Evolutionary conservation across 2,329 filamentous ascomycete species (phyloP).

Genomic region (Penicillium sp.): DNA sequence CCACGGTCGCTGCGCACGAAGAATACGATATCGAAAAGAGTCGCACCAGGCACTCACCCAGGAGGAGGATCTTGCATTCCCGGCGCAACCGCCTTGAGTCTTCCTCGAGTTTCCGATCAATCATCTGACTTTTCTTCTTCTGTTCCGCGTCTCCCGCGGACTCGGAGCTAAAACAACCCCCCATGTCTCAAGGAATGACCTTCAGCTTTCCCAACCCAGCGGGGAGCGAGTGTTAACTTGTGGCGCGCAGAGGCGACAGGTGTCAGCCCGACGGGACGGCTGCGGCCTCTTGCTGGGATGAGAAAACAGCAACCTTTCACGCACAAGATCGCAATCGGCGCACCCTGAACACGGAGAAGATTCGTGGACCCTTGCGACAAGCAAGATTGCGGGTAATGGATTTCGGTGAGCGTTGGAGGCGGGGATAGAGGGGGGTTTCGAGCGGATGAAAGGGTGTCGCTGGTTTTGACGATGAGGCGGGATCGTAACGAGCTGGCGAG

Average conservation of each 20-base stretch:
- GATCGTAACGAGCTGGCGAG: neutral
- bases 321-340: slow-evolving; percentile 8
- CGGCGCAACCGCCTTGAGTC: slow-evolving; percentile 87
- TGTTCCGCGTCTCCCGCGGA: slow-evolving; percentile 78
- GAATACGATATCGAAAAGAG: neutral
- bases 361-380: slow-evolving; percentile 2
- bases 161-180: slow-evolving; percentile 85
- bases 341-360: neutral
- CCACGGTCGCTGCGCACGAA: neutral
- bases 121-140: slow-evolving; percentile 95
- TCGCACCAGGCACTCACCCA: slow-evolving; percentile 59
- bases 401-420: slow-evolving; percentile 3
- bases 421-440: neutral
- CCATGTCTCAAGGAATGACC: slow-evolving; percentile 59
- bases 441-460: slow-evolving; percentile 2
- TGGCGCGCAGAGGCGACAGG: slow-evolving; percentile 25
- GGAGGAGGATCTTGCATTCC: slow-evolving; percentile 97
- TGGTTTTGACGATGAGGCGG: neutral
- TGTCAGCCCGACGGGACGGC: slow-evolving; percentile 26
- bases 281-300: slow-evolving; percentile 17
- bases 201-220: slow-evolving; percentile 21
- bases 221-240: slow-evolving; percentile 21
- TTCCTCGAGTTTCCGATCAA: slow-evolving; percentile 90
- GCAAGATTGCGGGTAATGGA: slow-evolving; percentile 1
- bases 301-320: slow-evolving; percentile 16